Evolutionary conservation across 176 grass and related monocot species (phyloP).

Genomic region (Zea mays): DNA sequence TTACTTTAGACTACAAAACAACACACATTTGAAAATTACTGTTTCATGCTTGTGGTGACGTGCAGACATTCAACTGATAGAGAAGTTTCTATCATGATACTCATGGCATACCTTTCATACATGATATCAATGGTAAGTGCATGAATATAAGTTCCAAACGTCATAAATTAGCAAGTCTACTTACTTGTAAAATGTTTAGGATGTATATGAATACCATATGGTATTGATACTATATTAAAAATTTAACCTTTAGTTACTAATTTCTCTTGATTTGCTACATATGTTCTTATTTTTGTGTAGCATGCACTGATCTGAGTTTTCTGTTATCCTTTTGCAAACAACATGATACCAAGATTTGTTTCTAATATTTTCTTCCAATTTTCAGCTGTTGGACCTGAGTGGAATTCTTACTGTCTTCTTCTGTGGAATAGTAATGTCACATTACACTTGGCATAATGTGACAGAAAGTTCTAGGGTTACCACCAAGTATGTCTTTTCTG

Average conservation of each 20-base stretch:
- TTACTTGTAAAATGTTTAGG: not conserved
- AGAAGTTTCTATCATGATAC: constrained; percentile 96
- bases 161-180: constrained; percentile 1
- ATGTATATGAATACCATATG: not conserved
- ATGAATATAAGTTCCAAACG: constrained; percentile 18
- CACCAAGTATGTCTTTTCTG: constrained; percentile 65
- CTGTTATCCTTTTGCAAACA: not conserved
- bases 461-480: constrained; percentile 94
- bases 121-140: constrained; percentile 84
- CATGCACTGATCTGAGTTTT: constrained; percentile 20
- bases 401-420: constrained; percentile 97
- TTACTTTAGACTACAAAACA: constrained; percentile 21
- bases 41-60: constrained; percentile 26
- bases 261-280: not conserved
- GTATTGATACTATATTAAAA: constrained; percentile 1
- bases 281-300: constrained; percentile 3
- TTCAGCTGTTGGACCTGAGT: constrained; percentile 90
- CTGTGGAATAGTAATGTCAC: constrained; percentile 98
- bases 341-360: constrained; percentile 18
- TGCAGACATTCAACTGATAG: constrained; percentile 88
- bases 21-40: constrained; percentile 15
- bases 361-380: constrained; percentile 34
- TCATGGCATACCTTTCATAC: constrained; percentile 97
- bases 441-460: constrained; percentile 99
- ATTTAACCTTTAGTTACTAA: constrained; percentile 11